Base-by-base conservation (phyloP, 2,329 filamentous ascomycete species). In the Phialemoniopsis sp. region DNA sequence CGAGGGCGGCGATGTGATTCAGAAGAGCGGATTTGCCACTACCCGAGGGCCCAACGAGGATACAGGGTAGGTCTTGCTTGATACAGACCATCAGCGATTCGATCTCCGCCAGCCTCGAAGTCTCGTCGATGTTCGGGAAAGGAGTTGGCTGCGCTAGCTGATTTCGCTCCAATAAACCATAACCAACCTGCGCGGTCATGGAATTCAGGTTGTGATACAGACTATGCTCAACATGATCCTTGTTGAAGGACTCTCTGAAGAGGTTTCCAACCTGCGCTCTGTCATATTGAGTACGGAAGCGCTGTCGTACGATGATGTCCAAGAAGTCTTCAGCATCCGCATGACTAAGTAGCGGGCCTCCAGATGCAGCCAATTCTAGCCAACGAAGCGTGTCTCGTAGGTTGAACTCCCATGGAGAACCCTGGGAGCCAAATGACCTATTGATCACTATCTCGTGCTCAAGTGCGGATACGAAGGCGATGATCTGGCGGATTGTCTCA, bases 381-480 rank as follows among this genome's bases (percentile, higher is more conserved):
- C 91, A 97, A 44, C 91, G 78, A 40, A 93, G 78, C 4, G 89
- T 87, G 59, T 97, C 91, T 59, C 89, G 84, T 47, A 98, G 67
- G 54, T 95, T 98, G 58, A 95, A 93, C 56, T 96, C 93, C 93
- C 89, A 98, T 2, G 94, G 93, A 7, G 85, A 87, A 13, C 80
- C 80, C 48, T 80, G 76, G 1, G 70, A 66, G 3, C 79, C 80
- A 49, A 84, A 83, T 1, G 67, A 61, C 44, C 70, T 73, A 37
- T 73, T 66, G 19, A 74, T 69, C 5, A 81, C 71, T 18, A 94
- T 79, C 29, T 85, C 78, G 21, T 78, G 71, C 46, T 95, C 89
- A 9, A 97, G 68, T n/a, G 72, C 69, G 2, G 83, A 83, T n/a
- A 96, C 82, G 54, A 95, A 94, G 17, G 71, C 67, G 26, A 96